phyloP scores from a whole-genome alignment of 2,329 filamentous ascomycete species.

The Coccinonectria pachysandricola region DNA sequence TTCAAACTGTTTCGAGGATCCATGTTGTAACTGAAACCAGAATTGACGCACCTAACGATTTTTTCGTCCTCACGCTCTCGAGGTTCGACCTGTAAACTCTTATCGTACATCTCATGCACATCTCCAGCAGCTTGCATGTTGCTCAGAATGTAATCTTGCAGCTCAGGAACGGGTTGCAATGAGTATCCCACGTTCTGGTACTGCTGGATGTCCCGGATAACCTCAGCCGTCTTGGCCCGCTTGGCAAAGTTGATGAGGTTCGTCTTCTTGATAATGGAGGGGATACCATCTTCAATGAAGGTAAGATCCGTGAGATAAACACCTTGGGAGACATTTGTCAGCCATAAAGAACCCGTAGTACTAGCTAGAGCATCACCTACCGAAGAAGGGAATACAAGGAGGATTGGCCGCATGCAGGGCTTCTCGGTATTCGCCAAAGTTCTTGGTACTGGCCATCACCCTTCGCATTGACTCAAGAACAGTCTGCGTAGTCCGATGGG shows the following conservation, averaged over 20 bases:
- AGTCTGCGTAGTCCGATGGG: constrained; percentile 61
- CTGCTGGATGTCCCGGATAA: constrained; percentile 96
- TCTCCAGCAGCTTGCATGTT: constrained; percentile 95
- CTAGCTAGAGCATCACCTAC: constrained; percentile 43
- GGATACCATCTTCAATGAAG: constrained; percentile 97
- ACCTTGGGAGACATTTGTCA: constrained; percentile 37
- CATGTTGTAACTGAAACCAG: no score
- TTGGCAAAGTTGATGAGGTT: constrained; percentile 98
- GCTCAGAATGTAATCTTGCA: constrained; percentile 92
- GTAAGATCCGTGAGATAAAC: constrained; percentile 96
- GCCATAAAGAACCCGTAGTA: no score
- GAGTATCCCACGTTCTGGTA: constrained; percentile 98
- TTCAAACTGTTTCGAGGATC: constrained; percentile 10
- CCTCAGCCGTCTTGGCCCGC: constrained; percentile 92
- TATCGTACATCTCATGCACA: constrained; percentile 99
- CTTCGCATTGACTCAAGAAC: constrained; percentile 84
- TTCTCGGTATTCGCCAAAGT: constrained; percentile 95
- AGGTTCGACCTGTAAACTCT: constrained; percentile 86
- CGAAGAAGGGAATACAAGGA: constrained; percentile 96
- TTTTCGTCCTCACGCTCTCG: constrained; percentile 97
- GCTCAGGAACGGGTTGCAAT: constrained; percentile 75
- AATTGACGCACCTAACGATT: constrained; percentile 94
- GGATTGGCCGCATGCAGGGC: constrained; percentile 86
- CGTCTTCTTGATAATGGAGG: constrained; percentile 90
- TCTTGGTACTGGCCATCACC: constrained; percentile 95